Conservation (phyloP, 148 eudicot genomes). For the Fagopyrum tataricum region DNA sequence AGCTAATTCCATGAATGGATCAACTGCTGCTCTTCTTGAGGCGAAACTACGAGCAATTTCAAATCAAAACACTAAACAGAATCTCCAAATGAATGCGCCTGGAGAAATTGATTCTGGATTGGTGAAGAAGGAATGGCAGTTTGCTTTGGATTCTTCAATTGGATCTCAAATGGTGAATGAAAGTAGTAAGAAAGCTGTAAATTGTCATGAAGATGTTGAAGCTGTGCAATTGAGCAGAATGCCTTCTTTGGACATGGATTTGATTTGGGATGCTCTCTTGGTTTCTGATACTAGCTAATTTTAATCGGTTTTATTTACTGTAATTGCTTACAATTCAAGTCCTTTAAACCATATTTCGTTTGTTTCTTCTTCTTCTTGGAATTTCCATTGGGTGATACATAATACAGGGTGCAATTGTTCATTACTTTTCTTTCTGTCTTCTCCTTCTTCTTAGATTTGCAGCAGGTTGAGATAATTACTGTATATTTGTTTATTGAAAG, state of each 20-base stretch:
- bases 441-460: not conserved
- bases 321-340: conserved; percentile 5
- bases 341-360: not conserved
- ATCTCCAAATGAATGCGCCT: not conserved
- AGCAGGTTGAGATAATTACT: not conserved
- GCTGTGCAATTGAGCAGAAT: conserved; percentile 80
- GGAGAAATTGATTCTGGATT: not conserved
- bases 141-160: not conserved
- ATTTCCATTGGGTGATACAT: conserved; percentile 9
- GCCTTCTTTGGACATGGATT: conserved; percentile 97
- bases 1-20: conserved; percentile 36
- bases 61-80: not conserved
- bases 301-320: not conserved
- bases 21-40: conserved; percentile 65
- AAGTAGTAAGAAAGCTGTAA: not conserved
- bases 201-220: conserved; percentile 25
- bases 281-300: conserved; percentile 36
- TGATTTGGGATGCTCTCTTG: conserved; percentile 85
- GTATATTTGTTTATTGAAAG: not conserved
- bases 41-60: conserved; percentile 64
- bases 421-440: not conserved
- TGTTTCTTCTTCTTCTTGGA: not conserved
- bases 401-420: not conserved
- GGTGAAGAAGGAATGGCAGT: not conserved
- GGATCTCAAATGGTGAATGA: not conserved